phyloP scores from a whole-genome alignment of 805 yeast species.

The Jamesozyma hellenica region DNA sequence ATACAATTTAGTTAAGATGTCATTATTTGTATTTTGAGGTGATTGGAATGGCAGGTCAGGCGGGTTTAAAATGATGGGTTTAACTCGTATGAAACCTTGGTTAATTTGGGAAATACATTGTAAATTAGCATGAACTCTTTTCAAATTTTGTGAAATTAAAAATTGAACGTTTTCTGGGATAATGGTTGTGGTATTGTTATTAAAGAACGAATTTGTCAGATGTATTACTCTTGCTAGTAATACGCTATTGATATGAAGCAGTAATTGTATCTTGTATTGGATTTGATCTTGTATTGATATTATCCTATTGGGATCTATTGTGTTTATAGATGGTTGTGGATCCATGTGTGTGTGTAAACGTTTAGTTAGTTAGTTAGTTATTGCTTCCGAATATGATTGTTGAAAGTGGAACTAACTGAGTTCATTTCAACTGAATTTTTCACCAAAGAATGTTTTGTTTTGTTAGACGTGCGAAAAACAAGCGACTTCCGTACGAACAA shows the following conservation, averaged over 20 bases:
- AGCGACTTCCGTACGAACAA: neutral
- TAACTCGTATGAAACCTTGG: conserved; percentile 20
- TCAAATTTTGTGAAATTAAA: conserved; percentile 23
- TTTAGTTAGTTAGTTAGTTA: no score
- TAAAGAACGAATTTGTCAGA: conserved; percentile 12
- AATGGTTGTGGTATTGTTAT: conserved; percentile 3
- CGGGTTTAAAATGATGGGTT: conserved; percentile 23
- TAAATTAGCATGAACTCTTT: conserved; percentile 28
- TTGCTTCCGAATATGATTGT: no score
- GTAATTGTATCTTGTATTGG: conserved; percentile 28
- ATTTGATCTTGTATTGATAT: conserved; percentile 18
- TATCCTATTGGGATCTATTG: conserved; percentile 6
- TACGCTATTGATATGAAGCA: conserved; percentile 28
- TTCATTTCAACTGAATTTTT: no score
- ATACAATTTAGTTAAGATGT: conserved; percentile 25
- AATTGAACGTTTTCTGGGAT: conserved; percentile 21
- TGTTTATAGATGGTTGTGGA: no score
- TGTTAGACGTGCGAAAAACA: neutral
- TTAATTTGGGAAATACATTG: conserved; percentile 30
- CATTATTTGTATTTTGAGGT: conserved; percentile 19
- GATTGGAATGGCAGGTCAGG: conserved; percentile 2
- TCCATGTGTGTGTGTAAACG: no score
- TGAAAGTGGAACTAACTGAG: no score
- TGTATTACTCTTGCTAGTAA: conserved; percentile 21
- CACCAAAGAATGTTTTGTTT: no score